Percentiles rank a stretch among this genome's conserved stretches.
These are phyloP conservation scores for Kluyveromyces siamensis DNA, from an alignment of 805 yeast genomes.

Conservation along the genomic window DNA sequence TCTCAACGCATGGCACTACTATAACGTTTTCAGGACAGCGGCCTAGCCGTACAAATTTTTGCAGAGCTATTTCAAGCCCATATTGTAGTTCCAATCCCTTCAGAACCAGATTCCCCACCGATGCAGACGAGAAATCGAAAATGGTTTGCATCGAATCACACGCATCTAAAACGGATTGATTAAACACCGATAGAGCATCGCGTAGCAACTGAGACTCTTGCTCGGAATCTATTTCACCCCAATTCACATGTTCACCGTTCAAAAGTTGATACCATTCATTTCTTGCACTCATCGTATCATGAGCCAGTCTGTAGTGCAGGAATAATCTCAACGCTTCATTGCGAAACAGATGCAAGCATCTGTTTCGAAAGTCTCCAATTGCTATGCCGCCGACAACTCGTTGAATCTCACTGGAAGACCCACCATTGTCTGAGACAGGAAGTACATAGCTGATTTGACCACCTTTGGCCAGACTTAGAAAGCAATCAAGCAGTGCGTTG, in stretches of 20 bases:
- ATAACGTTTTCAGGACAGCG: slow-evolving; percentile 35
- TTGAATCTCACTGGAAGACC: slow-evolving; percentile 83
- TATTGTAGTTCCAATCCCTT: background rate
- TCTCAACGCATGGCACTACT: slow-evolving; percentile 74
- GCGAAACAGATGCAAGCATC: slow-evolving; percentile 68
- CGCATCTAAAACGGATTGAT: background rate
- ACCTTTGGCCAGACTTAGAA: slow-evolving; percentile 35
- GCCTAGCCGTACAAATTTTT: slow-evolving; percentile 54
- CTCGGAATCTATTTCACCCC: slow-evolving; percentile 53
- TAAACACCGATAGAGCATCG: too few relatives aligned
- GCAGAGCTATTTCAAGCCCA: slow-evolving; percentile 40
- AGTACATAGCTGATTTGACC: slow-evolving; percentile 50
- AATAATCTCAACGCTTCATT: slow-evolving; percentile 32
- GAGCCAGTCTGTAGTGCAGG: slow-evolving; percentile 24
- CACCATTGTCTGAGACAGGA: slow-evolving; percentile 91
- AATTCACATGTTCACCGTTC: slow-evolving; percentile 65
- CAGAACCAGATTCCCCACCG: slow-evolving; percentile 53
- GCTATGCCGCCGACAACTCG: slow-evolving; percentile 92
- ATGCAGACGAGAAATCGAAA: slow-evolving; percentile 69
- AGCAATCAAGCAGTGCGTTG: slow-evolving; percentile 58
- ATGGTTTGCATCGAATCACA: background rate
- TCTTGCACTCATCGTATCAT: slow-evolving; percentile 40
- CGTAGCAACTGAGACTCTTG: slow-evolving; percentile 37
- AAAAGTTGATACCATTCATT: slow-evolving; percentile 69
- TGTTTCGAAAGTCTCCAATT: slow-evolving; percentile 81